Conservation (phyloP, 2,329 filamentous ascomycete genomes). For the Epichloe amarillans region DNA sequence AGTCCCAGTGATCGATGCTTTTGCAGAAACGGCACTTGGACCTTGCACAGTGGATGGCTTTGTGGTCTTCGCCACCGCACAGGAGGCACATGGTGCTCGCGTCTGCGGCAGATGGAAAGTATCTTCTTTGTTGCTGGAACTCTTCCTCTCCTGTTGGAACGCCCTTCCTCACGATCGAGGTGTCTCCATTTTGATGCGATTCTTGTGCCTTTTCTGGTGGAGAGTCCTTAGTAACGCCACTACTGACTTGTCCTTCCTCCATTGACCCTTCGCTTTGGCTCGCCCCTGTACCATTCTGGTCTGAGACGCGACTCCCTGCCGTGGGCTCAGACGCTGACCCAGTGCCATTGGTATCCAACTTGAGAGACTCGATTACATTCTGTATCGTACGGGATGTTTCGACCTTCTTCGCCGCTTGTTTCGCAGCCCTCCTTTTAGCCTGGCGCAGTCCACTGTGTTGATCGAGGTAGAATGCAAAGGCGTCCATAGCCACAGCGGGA, state of each 20-base stretch:
- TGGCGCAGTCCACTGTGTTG: constrained; percentile 16
- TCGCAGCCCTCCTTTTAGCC: constrained; percentile 20
- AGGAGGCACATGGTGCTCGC: constrained; percentile 34
- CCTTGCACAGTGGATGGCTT: constrained; percentile 29
- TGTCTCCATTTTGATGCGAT: background rate
- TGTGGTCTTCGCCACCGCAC: constrained; percentile 38
- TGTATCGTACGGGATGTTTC: constrained; percentile 14
- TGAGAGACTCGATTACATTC: constrained; percentile 11
- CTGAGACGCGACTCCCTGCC: background rate
- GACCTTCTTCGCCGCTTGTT: constrained; percentile 15
- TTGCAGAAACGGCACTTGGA: constrained; percentile 35
- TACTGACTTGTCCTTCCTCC: constrained; percentile 1
- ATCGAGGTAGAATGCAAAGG: constrained; percentile 20
- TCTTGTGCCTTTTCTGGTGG: background rate
- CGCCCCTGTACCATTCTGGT: background rate
- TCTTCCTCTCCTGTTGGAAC: constrained; percentile 20
- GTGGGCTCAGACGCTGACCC: background rate
- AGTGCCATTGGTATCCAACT: background rate
- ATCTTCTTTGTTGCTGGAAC: constrained; percentile 27
- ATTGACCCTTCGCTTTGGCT: background rate
- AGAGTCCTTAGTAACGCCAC: background rate
- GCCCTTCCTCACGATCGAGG: constrained; percentile 9
- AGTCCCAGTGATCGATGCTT: constrained; percentile 30
- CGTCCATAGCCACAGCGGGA: constrained; percentile 11
- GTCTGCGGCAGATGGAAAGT: constrained; percentile 37